Base-by-base conservation (phyloP, 2,329 filamentous ascomycete species). In the Neonectria hederae region DNA sequence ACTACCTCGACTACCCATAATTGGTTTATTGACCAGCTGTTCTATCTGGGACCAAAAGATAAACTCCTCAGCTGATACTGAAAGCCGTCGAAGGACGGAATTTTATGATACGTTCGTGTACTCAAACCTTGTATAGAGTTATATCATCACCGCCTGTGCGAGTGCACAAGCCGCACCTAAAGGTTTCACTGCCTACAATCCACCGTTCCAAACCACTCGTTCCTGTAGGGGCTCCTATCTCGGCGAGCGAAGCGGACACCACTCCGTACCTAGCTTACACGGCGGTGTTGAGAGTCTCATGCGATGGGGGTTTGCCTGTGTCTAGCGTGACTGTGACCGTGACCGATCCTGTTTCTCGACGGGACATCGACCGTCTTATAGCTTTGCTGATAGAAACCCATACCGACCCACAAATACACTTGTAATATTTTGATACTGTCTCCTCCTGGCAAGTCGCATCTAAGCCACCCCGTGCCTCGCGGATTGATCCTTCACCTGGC, bases 371-470 rank as follows among this genome's bases (percentile, higher is more conserved):
- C 46, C 5, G 45, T 43, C n/a, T 45, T 58, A n/a, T 65, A 54
- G 13, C 43, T 19, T 26, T 42, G 42, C 49, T n/a, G 13, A 43
- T 52, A 11, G 42, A 42, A 38, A 59, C 19, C 40, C 42, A 63
- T 22, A 49, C 54, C 4, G 49, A 43, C 24, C 48, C 38, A 24
- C 54, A 63, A 54, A 59, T 43, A 19, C 61, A 59, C 14, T 59
- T 38, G 32, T 63, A 59, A 49, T 59, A 63, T 28, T 54, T 59
- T 43, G 22, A 13, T 19, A 30, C 54, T 14, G 43, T 45, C 38
- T 59, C 21, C 8, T 63, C 38, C n/a, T 59, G 21, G 30, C 55
- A 59, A 22, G 7, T 51, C 5, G 19, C 28, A 6, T 54, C 54
- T 13, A 63, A 30, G 9, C 8, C n/a, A n/a, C n/a, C n/a, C n/a